Conservation (phyloP, 2,329 filamentous ascomycete species). For the Aureobasidium sp. region DNA sequence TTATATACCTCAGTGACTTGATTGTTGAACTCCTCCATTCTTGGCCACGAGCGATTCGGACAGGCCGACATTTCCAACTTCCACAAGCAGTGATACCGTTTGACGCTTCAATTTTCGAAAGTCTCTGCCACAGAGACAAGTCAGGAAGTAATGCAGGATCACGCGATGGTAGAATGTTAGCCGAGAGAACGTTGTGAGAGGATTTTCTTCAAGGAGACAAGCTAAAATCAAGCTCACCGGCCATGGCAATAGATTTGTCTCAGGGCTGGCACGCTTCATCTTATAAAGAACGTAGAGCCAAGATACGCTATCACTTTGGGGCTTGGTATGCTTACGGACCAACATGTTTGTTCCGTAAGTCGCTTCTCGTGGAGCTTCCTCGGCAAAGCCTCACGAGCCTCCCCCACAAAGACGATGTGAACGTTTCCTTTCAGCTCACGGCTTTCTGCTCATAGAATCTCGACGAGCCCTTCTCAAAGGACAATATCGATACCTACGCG, state of each 20-base stretch:
- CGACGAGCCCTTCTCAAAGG: background rate
- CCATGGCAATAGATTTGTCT: too few species aligned
- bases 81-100: background rate
- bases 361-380: background rate
- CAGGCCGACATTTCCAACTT: slow-evolving; percentile 1
- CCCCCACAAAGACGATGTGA: background rate
- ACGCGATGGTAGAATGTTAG: background rate
- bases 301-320: too few species aligned
- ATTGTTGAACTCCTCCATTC: background rate
- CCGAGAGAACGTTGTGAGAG: too few species aligned
- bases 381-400: background rate
- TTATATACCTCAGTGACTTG: background rate
- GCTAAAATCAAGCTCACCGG: too few species aligned
- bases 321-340: background rate
- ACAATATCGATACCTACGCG: too few species aligned
- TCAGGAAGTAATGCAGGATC: background rate
- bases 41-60: background rate
- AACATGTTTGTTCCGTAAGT: too few species aligned
- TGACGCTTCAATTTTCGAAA: background rate
- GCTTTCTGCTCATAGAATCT: too few species aligned
- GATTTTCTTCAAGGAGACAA: too few species aligned
- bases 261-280: too few species aligned
- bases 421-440: background rate
- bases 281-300: too few species aligned
- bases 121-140: background rate